phyloP scores from a whole-genome alignment of 768 basidiomycete species.

The Rossbeevera mucosa region DNA sequence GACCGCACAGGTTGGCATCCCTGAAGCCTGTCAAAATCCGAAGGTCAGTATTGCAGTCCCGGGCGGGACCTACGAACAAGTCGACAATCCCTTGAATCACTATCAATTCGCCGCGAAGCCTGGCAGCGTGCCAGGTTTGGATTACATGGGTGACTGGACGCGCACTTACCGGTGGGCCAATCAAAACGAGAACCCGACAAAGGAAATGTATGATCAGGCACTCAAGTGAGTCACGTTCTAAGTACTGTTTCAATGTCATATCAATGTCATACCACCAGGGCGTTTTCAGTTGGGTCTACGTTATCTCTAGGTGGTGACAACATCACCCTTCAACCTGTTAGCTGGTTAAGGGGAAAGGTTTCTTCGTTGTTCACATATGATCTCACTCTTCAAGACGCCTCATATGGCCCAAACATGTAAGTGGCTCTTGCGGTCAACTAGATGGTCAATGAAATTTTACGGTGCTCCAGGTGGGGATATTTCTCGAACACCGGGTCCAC shows the following conservation, averaged over 20 bases:
- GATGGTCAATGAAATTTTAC: background rate
- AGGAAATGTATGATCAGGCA: constrained; percentile 13
- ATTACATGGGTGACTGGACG: constrained; percentile 7
- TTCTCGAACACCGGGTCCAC: constrained; percentile 2
- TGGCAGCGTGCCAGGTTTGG: background rate
- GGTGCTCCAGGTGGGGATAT: constrained; percentile 15
- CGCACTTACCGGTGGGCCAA: constrained; percentile 18
- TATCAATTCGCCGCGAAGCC: constrained; percentile 4
- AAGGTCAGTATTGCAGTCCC: background rate
- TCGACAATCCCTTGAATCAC: constrained; percentile 15
- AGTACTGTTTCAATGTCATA: no score
- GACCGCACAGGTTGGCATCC: constrained; percentile 6
- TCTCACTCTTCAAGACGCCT: constrained; percentile 3
- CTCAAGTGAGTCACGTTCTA: constrained; percentile 4
- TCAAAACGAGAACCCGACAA: background rate
- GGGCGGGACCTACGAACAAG: background rate
- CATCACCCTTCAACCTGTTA: background rate
- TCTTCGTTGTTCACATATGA: constrained; percentile 15
- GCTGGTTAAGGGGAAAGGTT: constrained; percentile 17
- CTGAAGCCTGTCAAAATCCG: constrained; percentile 1
- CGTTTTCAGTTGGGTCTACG: constrained; percentile 2
- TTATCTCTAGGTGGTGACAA: background rate
- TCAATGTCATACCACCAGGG: background rate
- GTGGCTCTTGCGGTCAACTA: background rate
- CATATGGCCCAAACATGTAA: constrained; percentile 17